Conservation (phyloP, 345 rosid species). For the Aquilaria sinensis region DNA sequence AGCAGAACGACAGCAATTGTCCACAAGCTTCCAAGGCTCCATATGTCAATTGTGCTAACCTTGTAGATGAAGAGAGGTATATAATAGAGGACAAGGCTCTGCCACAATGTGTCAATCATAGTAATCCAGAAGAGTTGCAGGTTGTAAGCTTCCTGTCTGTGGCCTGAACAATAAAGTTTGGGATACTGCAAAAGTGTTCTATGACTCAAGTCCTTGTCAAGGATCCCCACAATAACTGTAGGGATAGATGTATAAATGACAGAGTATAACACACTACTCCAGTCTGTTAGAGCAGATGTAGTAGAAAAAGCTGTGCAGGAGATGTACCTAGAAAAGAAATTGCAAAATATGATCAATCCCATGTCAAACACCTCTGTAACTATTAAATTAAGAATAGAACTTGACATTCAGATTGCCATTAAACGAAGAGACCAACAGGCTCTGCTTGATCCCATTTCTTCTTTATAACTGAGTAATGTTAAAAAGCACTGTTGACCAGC, state of each 20-base stretch:
- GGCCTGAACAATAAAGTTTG: constrained; percentile 67
- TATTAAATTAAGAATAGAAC: too few relatives aligned
- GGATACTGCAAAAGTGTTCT: constrained; percentile 54
- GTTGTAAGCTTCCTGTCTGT: constrained; percentile 72
- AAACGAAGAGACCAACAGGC: too few relatives aligned
- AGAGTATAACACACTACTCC: constrained; percentile 81
- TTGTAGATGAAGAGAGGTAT: constrained; percentile 41
- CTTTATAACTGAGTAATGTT: too few relatives aligned
- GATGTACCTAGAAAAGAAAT: constrained; percentile 52
- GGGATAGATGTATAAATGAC: constrained; percentile 72
- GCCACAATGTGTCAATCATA: constrained; percentile 73
- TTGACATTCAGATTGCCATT: too few relatives aligned
- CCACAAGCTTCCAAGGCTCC: constrained; percentile 85
- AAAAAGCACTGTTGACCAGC: too few relatives aligned
- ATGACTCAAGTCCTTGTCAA: constrained; percentile 73
- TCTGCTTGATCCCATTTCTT: too few relatives aligned
- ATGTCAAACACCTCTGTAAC: background rate
- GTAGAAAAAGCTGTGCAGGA: constrained; percentile 67
- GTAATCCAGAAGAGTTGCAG: constrained; percentile 68
- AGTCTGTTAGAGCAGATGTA: constrained; percentile 76
- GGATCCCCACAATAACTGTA: constrained; percentile 62
- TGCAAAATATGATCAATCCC: background rate
- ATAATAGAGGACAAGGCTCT: constrained; percentile 63
- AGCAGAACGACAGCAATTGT: constrained; percentile 69
- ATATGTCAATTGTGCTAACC: constrained; percentile 62